Evolutionary conservation across 2,329 filamentous ascomycete species (phyloP).

Genomic region (Alternaria sp.): DNA sequence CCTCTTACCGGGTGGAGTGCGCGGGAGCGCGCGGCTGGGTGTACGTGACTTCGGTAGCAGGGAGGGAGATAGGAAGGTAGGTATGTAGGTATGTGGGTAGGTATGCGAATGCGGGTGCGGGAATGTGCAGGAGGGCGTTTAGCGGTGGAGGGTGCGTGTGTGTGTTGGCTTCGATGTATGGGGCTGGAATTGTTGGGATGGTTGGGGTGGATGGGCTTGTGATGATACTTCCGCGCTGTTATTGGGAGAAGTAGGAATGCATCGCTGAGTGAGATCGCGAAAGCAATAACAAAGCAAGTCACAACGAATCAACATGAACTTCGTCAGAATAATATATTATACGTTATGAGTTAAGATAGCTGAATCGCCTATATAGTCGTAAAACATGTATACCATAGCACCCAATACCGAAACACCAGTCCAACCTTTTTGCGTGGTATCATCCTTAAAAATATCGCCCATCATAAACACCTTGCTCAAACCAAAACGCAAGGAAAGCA

Average conservation of each 20-base stretch:
- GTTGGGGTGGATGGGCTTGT: neutral
- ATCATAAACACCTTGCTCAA: neutral
- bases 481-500: neutral
- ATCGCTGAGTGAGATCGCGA: neutral
- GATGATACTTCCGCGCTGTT: neutral
- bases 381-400: neutral
- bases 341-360: neutral
- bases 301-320: neutral
- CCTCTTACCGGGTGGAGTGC: neutral
- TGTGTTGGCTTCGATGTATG: neutral
- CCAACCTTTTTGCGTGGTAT: neutral
- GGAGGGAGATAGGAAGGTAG: constrained; percentile 1
- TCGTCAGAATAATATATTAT: neutral
- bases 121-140: constrained; percentile 7
- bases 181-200: neutral
- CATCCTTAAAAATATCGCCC: neutral
- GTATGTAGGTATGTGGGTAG: neutral
- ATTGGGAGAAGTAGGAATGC: neutral
- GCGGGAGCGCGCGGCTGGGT: neutral
- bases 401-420: neutral
- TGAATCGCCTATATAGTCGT: neutral
- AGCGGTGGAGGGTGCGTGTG: constrained; percentile 1
- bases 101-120: neutral
- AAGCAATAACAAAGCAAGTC: neutral
- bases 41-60: neutral